A percentile compares a stretch with the other conserved stretches of the same genome.
These are phyloP conservation scores for Penicillium sp. DNA, from an alignment of 2,329 filamentous ascomycete genomes.

Conservation along the genomic window DNA sequence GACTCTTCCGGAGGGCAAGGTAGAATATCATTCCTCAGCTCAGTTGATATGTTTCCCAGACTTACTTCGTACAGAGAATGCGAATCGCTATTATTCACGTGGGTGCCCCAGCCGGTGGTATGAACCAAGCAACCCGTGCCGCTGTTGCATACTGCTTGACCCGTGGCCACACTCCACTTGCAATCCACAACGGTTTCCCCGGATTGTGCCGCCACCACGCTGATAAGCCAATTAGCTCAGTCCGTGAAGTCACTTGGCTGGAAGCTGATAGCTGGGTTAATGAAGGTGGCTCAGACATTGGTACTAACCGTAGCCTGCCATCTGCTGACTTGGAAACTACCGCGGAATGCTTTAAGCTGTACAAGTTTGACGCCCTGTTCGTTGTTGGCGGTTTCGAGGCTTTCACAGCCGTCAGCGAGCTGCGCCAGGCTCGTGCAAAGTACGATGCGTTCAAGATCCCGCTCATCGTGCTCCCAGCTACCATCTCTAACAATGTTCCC, in stretches of 20 bases:
- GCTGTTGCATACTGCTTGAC: slow-evolving; percentile 90
- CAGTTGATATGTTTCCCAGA: neutral
- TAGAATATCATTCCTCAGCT: slow-evolving; percentile 38
- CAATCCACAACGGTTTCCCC: slow-evolving; percentile 95
- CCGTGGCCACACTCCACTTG: slow-evolving; percentile 86
- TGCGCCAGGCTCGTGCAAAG: slow-evolving; percentile 73
- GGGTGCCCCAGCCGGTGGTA: slow-evolving; percentile 91
- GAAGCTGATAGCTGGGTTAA: slow-evolving; percentile 95
- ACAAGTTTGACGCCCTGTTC: slow-evolving; percentile 88
- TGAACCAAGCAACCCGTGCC: slow-evolving; percentile 94
- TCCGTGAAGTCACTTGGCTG: slow-evolving; percentile 85
- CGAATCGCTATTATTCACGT: slow-evolving; percentile 95
- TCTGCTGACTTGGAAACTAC: slow-evolving; percentile 81
- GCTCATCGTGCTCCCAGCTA: slow-evolving; percentile 88
- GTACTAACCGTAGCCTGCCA: slow-evolving; percentile 91
- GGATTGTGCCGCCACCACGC: slow-evolving; percentile 87
- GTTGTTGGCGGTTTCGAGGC: slow-evolving; percentile 94
- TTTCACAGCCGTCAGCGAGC: slow-evolving; percentile 85
- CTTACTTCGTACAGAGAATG: slow-evolving; percentile 65
- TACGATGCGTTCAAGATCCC: slow-evolving; percentile 90
- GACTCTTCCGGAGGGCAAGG: slow-evolving; percentile 68
- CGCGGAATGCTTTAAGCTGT: slow-evolving; percentile 77
- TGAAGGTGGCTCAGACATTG: slow-evolving; percentile 95
- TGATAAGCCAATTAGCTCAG: slow-evolving; percentile 76
- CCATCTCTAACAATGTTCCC: slow-evolving; percentile 97